phyloP scores from a whole-genome alignment of 441 rosid species.

The Brassica balearica region DNA sequence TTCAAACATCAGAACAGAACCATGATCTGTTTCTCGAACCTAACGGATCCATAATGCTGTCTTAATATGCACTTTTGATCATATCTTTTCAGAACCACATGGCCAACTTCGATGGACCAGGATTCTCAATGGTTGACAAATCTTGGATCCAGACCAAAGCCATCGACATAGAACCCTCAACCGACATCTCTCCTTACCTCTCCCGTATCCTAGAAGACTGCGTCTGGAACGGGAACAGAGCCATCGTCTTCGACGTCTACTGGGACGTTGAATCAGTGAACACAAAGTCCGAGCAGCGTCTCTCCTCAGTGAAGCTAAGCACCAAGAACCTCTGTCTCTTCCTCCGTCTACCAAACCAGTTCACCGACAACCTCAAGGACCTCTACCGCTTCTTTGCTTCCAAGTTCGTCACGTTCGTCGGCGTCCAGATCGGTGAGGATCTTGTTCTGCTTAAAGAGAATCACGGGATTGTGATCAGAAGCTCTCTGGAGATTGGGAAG shows the following conservation, averaged over 20 bases:
- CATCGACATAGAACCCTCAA: slow-evolving; percentile 38
- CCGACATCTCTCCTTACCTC: slow-evolving; percentile 46
- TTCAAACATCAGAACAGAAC: neutral
- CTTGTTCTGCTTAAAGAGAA: slow-evolving; percentile 38
- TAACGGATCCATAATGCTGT: slow-evolving; percentile 1
- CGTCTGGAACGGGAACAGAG: slow-evolving; percentile 40
- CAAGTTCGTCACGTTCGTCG: slow-evolving; percentile 44
- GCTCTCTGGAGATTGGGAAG: slow-evolving; percentile 44
- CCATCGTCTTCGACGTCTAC: slow-evolving; percentile 41
- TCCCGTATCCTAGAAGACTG: slow-evolving; percentile 39
- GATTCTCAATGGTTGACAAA: slow-evolving; percentile 40
- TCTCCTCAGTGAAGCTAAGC: slow-evolving; percentile 41
- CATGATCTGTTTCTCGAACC: neutral
- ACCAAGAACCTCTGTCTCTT: slow-evolving; percentile 42
- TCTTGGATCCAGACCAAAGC: slow-evolving; percentile 44
- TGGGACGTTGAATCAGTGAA: slow-evolving; percentile 26
- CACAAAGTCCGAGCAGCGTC: slow-evolving; percentile 32
- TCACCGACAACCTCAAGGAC: slow-evolving; percentile 36
- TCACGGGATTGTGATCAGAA: slow-evolving; percentile 45
- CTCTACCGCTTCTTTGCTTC: slow-evolving; percentile 48
- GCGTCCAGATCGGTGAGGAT: slow-evolving; percentile 39
- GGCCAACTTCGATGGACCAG: slow-evolving; percentile 44
- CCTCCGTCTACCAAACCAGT: slow-evolving; percentile 37
- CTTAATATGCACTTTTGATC: neutral
- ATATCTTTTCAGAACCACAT: slow-evolving; percentile 19